Percentiles rank a stretch among this genome's conserved stretches.
Evolutionary conservation across 805 yeast species (phyloP).

Genomic region (Isabelozyma rhagii): DNA sequence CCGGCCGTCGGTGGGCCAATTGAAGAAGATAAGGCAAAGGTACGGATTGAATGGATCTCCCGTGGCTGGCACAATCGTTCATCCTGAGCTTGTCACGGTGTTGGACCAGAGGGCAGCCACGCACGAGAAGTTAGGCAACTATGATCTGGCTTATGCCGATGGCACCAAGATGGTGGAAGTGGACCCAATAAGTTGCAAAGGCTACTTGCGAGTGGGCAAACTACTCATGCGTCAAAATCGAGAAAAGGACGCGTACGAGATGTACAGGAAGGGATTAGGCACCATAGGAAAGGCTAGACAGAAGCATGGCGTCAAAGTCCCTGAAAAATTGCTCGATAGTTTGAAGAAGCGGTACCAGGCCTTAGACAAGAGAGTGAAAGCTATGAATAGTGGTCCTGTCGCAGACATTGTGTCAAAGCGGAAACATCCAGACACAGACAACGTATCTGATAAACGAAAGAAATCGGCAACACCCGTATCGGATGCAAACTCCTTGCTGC

Average conservation of each 20-base stretch:
- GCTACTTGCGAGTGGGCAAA: slow-evolving; percentile 45
- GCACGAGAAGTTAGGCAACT: slow-evolving; percentile 35
- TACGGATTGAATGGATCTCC: slow-evolving; percentile 23
- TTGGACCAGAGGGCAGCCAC: slow-evolving; percentile 52
- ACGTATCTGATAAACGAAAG: too few species aligned
- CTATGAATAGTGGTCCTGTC: slow-evolving; percentile 11
- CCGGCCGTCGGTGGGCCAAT: slow-evolving; percentile 8
- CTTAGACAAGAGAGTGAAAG: slow-evolving; percentile 17
- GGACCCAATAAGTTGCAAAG: slow-evolving; percentile 49
- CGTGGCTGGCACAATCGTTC: slow-evolving; percentile 24
- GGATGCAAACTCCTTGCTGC: too few species aligned
- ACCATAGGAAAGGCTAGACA: slow-evolving; percentile 28
- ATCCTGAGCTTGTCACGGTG: slow-evolving; percentile 33
- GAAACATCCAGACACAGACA: too few species aligned
- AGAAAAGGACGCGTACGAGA: slow-evolving; percentile 32
- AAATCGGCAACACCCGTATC: too few species aligned
- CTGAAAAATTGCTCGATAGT: slow-evolving; percentile 21
- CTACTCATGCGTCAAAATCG: slow-evolving; percentile 20
- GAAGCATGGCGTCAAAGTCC: slow-evolving; percentile 25
- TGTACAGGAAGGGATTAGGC: slow-evolving; percentile 34
- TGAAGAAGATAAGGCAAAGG: slow-evolving; percentile 14
- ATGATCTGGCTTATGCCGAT: slow-evolving; percentile 34
- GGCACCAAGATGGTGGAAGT: slow-evolving; percentile 27
- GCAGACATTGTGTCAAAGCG: too few species aligned
- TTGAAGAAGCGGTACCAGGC: slow-evolving; percentile 19